Conservation (phyloP, 768 basidiomycete genomes). For the Gloeopeniophorella convolvens region DNA sequence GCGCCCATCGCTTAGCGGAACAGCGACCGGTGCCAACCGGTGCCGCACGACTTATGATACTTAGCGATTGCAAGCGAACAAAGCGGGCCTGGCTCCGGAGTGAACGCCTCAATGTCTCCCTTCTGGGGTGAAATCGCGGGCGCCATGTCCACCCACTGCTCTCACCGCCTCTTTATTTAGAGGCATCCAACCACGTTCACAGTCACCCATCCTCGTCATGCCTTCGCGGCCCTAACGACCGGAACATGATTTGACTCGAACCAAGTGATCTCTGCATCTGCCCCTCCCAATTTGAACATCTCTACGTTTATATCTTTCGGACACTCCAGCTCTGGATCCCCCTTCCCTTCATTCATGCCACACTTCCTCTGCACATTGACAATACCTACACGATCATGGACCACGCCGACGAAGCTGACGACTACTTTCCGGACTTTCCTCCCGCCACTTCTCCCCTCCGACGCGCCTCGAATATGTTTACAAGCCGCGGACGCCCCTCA, state of each 20-base stretch:
- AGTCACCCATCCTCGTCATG: not conserved
- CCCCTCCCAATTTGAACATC: not conserved
- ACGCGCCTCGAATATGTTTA: slow-evolving; percentile 20
- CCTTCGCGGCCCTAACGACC: not conserved
- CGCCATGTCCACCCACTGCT: no score
- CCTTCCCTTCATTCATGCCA: no score
- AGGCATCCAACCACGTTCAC: no score
- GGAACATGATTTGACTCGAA: slow-evolving; percentile 1
- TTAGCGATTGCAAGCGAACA: no score
- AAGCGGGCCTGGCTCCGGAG: no score
- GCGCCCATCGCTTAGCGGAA: no score
- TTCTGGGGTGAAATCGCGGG: no score
- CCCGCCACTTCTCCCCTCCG: slow-evolving; percentile 11
- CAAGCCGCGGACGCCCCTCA: slow-evolving; percentile 17
- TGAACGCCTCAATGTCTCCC: no score
- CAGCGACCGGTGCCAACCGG: no score
- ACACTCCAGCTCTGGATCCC: not conserved
- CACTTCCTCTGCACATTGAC: not conserved
- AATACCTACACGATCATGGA: slow-evolving; percentile 1
- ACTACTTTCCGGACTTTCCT: no score
- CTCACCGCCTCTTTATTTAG: no score
- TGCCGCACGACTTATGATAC: no score
- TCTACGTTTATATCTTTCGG: not conserved
- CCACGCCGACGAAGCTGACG: not conserved
- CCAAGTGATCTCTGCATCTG: not conserved